A percentile compares a stretch with the other conserved stretches of the same genome.
These are phyloP conservation scores for Boletus reticuloceps DNA, from an alignment of 768 basidiomycete species.

Conservation along the genomic window DNA sequence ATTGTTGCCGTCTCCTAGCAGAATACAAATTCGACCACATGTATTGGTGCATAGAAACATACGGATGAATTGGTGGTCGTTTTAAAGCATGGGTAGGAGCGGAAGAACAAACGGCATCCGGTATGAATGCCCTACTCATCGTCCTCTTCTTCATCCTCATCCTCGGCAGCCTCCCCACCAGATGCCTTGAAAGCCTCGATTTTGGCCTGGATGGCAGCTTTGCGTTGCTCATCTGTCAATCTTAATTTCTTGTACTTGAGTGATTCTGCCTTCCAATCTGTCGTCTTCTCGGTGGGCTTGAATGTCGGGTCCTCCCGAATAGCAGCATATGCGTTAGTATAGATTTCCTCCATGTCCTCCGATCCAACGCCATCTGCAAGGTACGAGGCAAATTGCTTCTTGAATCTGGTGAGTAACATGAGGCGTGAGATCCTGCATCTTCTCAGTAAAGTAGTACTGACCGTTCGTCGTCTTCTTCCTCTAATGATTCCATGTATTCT, in stretches of 20 bases:
- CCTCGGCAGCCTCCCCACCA: conserved; percentile 46
- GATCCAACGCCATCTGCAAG: conserved; percentile 94
- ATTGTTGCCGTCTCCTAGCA: conserved; percentile 29
- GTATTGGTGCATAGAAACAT: conserved; percentile 18
- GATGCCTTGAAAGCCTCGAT: conserved; percentile 87
- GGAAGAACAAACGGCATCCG: neutral
- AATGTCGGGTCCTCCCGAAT: conserved; percentile 94
- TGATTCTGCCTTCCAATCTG: conserved; percentile 88
- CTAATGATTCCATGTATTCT: conserved; percentile 98
- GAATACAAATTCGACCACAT: conserved; percentile 6
- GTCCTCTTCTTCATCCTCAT: conserved; percentile 31
- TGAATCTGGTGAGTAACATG: conserved; percentile 60
- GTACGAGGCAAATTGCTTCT: conserved; percentile 95
- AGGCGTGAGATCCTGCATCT: neutral
- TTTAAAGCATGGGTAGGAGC: conserved; percentile 7
- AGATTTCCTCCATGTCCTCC: conserved; percentile 97
- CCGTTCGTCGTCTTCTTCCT: conserved; percentile 99
- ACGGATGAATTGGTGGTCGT: conserved; percentile 13
- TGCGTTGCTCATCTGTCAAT: conserved; percentile 76
- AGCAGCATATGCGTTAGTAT: conserved; percentile 86
- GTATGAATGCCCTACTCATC: conserved; percentile 53
- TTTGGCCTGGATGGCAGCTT: conserved; percentile 78
- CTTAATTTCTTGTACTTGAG: conserved; percentile 65
- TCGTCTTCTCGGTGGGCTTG: conserved; percentile 84
- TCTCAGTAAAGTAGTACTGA: conserved; percentile 30